Evolutionary conservation across 306 rosid species (phyloP).

Genomic region (Rosa rugosa): DNA sequence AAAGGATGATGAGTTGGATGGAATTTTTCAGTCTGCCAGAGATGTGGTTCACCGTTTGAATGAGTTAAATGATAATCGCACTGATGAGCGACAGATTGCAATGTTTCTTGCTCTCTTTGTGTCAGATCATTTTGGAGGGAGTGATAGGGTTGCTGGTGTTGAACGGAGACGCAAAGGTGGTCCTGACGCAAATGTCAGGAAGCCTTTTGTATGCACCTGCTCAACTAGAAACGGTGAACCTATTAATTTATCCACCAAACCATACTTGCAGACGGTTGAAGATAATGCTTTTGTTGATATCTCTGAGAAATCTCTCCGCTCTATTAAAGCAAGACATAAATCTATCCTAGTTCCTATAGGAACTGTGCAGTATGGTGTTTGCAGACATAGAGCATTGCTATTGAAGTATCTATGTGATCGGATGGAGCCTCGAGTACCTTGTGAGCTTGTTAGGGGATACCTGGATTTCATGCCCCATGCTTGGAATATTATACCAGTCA

Average conservation of each 20-base stretch:
- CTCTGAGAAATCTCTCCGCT: slow-evolving; percentile 63
- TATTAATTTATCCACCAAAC: slow-evolving; percentile 35
- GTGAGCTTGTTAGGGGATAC: slow-evolving; percentile 98
- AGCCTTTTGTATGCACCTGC: slow-evolving; percentile 98
- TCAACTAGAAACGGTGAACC: slow-evolving; percentile 61
- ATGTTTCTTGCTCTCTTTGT: slow-evolving; percentile 87
- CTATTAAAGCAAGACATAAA: slow-evolving; percentile 60
- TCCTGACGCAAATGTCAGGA: slow-evolving; percentile 71
- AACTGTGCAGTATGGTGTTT: slow-evolving; percentile 81
- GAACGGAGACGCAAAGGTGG: slow-evolving; percentile 78
- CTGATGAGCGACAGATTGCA: slow-evolving; percentile 61
- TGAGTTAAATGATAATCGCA: slow-evolving; percentile 48
- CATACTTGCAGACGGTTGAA: slow-evolving; percentile 41
- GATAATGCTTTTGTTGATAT: slow-evolving; percentile 58
- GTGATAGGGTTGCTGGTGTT: slow-evolving; percentile 70
- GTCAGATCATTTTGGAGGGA: slow-evolving; percentile 97
- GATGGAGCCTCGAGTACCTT: slow-evolving; percentile 80
- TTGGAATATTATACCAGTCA: slow-evolving; percentile 69
- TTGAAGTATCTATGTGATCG: slow-evolving; percentile 94
- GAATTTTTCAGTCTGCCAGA: slow-evolving; percentile 67
- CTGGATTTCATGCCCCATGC: slow-evolving; percentile 97
- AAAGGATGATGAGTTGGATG: slow-evolving; percentile 84
- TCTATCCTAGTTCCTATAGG: slow-evolving; percentile 86
- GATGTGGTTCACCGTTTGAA: slow-evolving; percentile 52
- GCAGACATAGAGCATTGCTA: slow-evolving; percentile 94